Evolutionary conservation across 768 basidiomycete genomes (phyloP), one percentile per base, ranked within the genome.

Genomic region (Hypsizygus marmoreus): DNA sequence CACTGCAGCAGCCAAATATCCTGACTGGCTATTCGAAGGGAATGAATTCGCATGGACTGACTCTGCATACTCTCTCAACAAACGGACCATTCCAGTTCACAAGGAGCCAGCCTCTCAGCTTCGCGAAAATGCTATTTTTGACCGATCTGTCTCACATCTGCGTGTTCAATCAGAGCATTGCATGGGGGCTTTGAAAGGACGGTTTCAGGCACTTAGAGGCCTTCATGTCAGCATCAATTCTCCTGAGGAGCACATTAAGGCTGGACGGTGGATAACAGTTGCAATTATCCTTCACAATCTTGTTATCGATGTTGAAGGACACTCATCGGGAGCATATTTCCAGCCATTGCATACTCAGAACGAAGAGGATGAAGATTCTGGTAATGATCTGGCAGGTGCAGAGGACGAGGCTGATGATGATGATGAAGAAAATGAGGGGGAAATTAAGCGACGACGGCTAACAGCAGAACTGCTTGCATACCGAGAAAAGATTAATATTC

Each of bases 251-350:
- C 65, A 71, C 49, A 4, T 38, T n/a, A 24, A 35, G 9, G 67
- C 62, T 0, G 58, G 54, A 24, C 43, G 39, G 1, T 71, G 66
- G 68, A 61, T 71, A 31, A 61, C 50, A 3, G 43, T 64, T 44
- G 61, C 57, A 0, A 64, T 70, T 35, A 69, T 69, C 24, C 45
- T 70, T 16, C 70, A 70, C 50, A 69, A 67, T 50, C 40, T 67
- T 14, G 49, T 68, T 12, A 62, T 69, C 31, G 61, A 68, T 30
- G 40, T 68, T 13, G 68, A 71, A 51, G 68, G 65, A 19, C 34
- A 12, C 4, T 11, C 16, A 22, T 47, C 50, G n/a, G 55, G 16
- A 23, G 43, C 39, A 1, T 20, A 49, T 7, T 66, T 61, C 43
- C 4, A 33, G 8, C 16, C 17, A 8, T 22, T 24, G 1, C 51